Base-by-base conservation (phyloP, 2,329 filamentous ascomycete genomes). In the Clonostachys rhizophaga region DNA sequence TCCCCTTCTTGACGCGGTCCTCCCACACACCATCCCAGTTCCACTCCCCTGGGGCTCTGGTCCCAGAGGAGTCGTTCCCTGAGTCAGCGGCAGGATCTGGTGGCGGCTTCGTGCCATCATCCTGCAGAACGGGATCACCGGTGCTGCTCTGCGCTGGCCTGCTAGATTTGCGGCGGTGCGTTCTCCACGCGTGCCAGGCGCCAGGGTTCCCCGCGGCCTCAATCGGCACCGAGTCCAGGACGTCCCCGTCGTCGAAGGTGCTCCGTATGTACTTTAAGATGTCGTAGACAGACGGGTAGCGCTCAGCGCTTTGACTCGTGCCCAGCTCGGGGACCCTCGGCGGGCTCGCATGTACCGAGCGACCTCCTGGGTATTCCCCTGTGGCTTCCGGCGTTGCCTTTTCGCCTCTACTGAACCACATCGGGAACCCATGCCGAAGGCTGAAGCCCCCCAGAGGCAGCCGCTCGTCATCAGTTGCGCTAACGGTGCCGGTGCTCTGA, bases 11-110 rank as follows among this genome's bases (percentile, higher is more conserved):
- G 1, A 96, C 91, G 47, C 92, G 79, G 53, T 91, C 86, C 62
- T 95, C 89, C 92, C 92, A 99, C 0, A 97, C 92, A 0, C 92
- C 91, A 58, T 96, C 90, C 92, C 92, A 97, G 61, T 95, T 95
- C 92, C 92, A 97, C 57, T 95, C 87, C 7, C 87, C 88, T 0
- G 90, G 90, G 20, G 35, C 39, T 12, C 44, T 45, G 9, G 16
- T 18, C n/a, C 33, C n/a, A 24, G 34, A 14, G 8, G 39, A 35
- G 12, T 44, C 39, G 14, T 11, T 16, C 42, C 35, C 6, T 33
- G 14, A 34, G 20, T 41, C 35, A 39, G 41, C 45, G 20, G 34
- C 18, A 12, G 39, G 20, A 36, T 48, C 47, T 10, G 45, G 44
- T 14, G 41, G 33, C 14, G 48, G 7, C 34, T 41, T n/a, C 5